Evolutionary conservation across 352 stramenopile species (phyloP).

Genomic region (Paralagenidium karlingii): DNA sequence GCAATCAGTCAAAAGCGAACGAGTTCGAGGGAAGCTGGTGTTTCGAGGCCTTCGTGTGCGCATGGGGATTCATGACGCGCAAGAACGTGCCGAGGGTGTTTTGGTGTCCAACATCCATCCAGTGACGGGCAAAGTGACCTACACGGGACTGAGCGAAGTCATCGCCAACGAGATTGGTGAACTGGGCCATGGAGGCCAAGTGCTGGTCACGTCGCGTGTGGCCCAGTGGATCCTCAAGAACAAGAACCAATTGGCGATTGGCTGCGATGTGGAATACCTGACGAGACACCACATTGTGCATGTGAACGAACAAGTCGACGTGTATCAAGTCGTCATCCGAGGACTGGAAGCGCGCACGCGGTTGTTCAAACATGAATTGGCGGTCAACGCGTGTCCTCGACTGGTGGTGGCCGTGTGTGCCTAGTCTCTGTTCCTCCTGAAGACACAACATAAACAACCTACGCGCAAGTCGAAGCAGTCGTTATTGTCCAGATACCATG

Average conservation of each 20-base stretch:
- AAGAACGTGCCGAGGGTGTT: conserved; percentile 20
- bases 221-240: conserved; percentile 26
- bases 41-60: conserved; percentile 35
- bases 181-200: conserved; percentile 27
- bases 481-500: too few relatives aligned
- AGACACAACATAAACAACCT: too few relatives aligned
- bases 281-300: conserved; percentile 17
- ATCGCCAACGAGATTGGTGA: conserved; percentile 35
- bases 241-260: conserved; percentile 5
- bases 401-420: too few relatives aligned
- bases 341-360: conserved; percentile 22
- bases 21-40: conserved; percentile 19
- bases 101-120: conserved; percentile 28
- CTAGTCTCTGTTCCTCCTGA: too few relatives aligned
- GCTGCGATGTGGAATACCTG: conserved; percentile 15
- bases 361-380: conserved; percentile 12
- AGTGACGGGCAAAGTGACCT: conserved; percentile 34
- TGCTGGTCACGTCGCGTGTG: conserved; percentile 25
- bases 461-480: too few relatives aligned
- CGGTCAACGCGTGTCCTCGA: too few relatives aligned
- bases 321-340: conserved; percentile 20
- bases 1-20: too few relatives aligned
- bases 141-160: conserved; percentile 33
- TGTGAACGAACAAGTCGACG: conserved; percentile 18
- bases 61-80: conserved; percentile 39